phyloP scores from a whole-genome alignment of 768 basidiomycete genomes.

The Pleurotus pulmonarius region DNA sequence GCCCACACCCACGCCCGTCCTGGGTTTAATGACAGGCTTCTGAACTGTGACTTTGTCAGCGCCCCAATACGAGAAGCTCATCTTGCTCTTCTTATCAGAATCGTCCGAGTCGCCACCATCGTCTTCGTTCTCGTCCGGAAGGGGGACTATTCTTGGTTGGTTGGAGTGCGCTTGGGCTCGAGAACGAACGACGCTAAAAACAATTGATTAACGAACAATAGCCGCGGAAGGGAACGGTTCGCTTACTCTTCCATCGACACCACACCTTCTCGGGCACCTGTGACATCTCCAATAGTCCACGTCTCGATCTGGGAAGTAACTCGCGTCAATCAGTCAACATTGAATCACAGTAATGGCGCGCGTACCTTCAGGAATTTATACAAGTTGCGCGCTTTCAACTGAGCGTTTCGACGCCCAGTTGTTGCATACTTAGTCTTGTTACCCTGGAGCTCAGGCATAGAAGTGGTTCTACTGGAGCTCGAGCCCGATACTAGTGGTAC shows the following conservation, averaged over 20 bases:
- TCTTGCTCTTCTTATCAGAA: constrained; percentile 86
- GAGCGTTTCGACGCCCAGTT: constrained; percentile 68
- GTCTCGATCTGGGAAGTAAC: constrained; percentile 63
- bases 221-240: background rate
- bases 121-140: constrained; percentile 63
- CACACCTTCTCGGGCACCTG: constrained; percentile 63
- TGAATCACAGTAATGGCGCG: constrained; percentile 6
- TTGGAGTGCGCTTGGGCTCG: constrained; percentile 54
- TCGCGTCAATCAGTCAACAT: background rate
- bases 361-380: constrained; percentile 89
- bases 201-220: constrained; percentile 3
- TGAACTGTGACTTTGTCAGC: constrained; percentile 89
- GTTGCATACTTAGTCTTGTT: constrained; percentile 78
- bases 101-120: constrained; percentile 70
- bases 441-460: constrained; percentile 79
- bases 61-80: constrained; percentile 94
- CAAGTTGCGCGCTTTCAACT: constrained; percentile 83
- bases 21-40: constrained; percentile 61
- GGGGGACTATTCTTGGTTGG: constrained; percentile 64
- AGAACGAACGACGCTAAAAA: constrained; percentile 63
- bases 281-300: constrained; percentile 73
- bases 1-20: constrained; percentile 28
- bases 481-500: constrained; percentile 69
- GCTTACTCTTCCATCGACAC: constrained; percentile 91
- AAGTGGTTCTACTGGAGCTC: constrained; percentile 61